Evolutionary conservation across 1,139 yeast genomes (phyloP).

Genomic region (Pichia sp.): DNA sequence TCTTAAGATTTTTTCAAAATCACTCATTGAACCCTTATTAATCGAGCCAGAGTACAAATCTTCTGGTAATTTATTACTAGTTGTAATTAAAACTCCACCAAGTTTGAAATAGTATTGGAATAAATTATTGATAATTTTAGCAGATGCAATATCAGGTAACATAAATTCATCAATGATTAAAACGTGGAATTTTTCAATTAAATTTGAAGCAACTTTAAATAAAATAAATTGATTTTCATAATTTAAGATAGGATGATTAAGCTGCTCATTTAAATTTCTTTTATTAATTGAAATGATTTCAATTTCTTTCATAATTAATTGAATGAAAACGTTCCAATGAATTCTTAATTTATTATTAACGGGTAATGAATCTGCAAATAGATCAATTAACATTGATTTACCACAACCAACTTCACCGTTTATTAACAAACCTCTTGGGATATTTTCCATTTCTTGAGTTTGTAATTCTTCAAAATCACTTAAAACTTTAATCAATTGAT

Average conservation of each 20-base stretch:
- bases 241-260: constrained; percentile 32
- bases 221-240: constrained; percentile 60
- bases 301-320: constrained; percentile 61
- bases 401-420: constrained; percentile 79
- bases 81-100: constrained; percentile 70
- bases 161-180: constrained; percentile 66
- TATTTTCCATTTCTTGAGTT: constrained; percentile 37
- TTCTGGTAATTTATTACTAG: constrained; percentile 65
- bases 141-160: constrained; percentile 68
- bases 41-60: constrained; percentile 62
- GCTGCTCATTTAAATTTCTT: constrained; percentile 26
- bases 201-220: constrained; percentile 60
- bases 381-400: constrained; percentile 66
- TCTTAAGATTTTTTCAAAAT: constrained; percentile 51
- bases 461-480: constrained; percentile 58
- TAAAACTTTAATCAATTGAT: constrained; percentile 41
- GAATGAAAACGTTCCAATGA: constrained; percentile 65
- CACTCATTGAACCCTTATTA: constrained; percentile 49
- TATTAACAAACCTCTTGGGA: constrained; percentile 56
- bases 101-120: constrained; percentile 64
- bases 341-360: constrained; percentile 59
- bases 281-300: constrained; percentile 45
- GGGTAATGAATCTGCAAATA: constrained; percentile 61
- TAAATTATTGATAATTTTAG: constrained; percentile 57
- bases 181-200: constrained; percentile 54